phyloP scores from a whole-genome alignment of 2,329 filamentous ascomycete genomes.

The Ceratocystiopsis minuta region DNA sequence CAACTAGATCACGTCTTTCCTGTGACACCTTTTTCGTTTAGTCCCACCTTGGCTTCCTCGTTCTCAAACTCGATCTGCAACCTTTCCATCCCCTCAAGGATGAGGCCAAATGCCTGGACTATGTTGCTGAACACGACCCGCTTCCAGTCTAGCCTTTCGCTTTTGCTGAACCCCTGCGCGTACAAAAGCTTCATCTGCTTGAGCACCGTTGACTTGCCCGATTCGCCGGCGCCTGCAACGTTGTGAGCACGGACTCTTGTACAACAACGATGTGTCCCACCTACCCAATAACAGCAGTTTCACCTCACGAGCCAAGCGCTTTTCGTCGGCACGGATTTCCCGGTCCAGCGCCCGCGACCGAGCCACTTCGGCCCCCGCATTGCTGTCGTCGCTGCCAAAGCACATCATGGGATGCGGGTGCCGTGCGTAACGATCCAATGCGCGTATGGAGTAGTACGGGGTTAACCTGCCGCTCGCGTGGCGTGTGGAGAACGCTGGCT shows the following conservation, averaged over 20 bases:
- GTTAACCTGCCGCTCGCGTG: no score
- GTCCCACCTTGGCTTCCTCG: slow-evolving; percentile 66
- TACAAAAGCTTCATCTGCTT: slow-evolving; percentile 99
- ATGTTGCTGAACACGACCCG: slow-evolving; percentile 93
- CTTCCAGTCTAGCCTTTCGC: slow-evolving; percentile 83
- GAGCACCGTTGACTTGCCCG: slow-evolving; percentile 87
- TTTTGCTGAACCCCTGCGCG: slow-evolving; percentile 73
- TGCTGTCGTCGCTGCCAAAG: slow-evolving; percentile 38
- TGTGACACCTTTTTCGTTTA: no score
- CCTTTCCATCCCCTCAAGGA: slow-evolving; percentile 80
- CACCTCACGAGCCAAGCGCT: slow-evolving; percentile 68
- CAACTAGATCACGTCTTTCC: no score
- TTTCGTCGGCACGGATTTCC: slow-evolving; percentile 71
- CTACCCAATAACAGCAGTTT: slow-evolving; percentile 85
- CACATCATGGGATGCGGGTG: slow-evolving; percentile 33
- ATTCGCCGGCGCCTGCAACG: slow-evolving; percentile 69
- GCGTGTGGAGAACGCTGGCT: no score
- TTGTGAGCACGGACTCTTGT: neutral
- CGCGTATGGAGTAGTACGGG: no score
- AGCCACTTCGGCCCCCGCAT: slow-evolving; percentile 28
- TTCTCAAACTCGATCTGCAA: slow-evolving; percentile 64
- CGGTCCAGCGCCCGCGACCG: slow-evolving; percentile 70
- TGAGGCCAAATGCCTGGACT: slow-evolving; percentile 76
- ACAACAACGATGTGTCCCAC: slow-evolving; percentile 11
- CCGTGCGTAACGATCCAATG: no score